These are phyloP conservation scores for Kazachstania martiniae DNA, from an alignment of 805 yeast genomes.

Conservation along the genomic window DNA sequence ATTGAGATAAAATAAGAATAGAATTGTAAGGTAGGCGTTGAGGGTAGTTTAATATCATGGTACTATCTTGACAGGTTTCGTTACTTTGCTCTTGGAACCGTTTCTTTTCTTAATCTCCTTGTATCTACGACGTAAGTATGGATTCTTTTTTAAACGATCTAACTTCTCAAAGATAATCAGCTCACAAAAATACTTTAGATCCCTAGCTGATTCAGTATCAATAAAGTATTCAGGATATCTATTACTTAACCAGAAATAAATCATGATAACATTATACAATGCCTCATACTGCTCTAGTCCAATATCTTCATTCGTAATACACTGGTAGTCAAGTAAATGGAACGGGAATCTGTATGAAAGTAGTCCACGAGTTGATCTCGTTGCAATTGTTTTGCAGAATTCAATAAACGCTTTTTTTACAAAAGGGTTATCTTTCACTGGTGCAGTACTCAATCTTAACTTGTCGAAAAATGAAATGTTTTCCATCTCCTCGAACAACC, in stretches of 20 bases:
- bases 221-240: conserved; percentile 75
- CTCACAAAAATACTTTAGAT: conserved; percentile 61
- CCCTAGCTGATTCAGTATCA: conserved; percentile 64
- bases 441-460: conserved; percentile 49
- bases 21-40: no score
- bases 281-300: conserved; percentile 37
- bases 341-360: conserved; percentile 37
- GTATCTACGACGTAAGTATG: conserved; percentile 14
- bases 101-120: no score
- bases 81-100: no score
- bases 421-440: conserved; percentile 35
- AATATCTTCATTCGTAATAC: conserved; percentile 15
- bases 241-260: conserved; percentile 79
- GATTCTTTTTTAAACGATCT: conserved; percentile 24
- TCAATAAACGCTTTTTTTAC: conserved; percentile 35
- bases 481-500: conserved; percentile 33
- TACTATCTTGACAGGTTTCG: no score
- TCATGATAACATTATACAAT: conserved; percentile 53
- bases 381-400: conserved; percentile 45
- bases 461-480: conserved; percentile 46
- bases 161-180: conserved; percentile 31
- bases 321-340: conserved; percentile 17
- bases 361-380: conserved; percentile 42
- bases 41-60: no score
- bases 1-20: no score